These are phyloP conservation scores for Tremella fuciformis DNA, from an alignment of 768 basidiomycete genomes.

Conservation along the genomic window DNA sequence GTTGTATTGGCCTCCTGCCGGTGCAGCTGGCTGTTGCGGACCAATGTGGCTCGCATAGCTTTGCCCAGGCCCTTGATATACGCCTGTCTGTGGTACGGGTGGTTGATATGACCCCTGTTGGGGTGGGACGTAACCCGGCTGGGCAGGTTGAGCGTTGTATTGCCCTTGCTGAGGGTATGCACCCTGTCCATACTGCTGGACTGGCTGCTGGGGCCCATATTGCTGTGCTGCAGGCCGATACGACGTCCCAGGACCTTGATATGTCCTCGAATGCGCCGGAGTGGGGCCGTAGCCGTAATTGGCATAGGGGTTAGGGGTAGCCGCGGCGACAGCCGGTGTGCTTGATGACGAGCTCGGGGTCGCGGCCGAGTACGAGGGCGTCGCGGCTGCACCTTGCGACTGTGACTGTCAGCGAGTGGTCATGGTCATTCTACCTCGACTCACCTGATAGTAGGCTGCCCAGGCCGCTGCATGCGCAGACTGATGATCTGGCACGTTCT, in stretches of 20 bases:
- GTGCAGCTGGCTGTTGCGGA: too few species aligned
- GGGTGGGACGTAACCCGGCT: background rate
- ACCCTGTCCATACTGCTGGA: conserved; percentile 4
- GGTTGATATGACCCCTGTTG: conserved; percentile 54
- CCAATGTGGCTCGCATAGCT: too few species aligned
- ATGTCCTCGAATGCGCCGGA: conserved; percentile 30
- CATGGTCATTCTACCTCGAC: conserved; percentile 3
- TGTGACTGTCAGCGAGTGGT: background rate
- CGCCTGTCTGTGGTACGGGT: conserved; percentile 53
- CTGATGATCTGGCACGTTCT: conserved; percentile 10
- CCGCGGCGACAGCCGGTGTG: conserved; percentile 12
- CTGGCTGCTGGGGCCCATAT: conserved; percentile 24
- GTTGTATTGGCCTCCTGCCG: too few species aligned
- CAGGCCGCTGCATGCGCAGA: conserved; percentile 45
- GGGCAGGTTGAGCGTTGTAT: background rate
- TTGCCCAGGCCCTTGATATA: too few species aligned
- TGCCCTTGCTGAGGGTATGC: conserved; percentile 32
- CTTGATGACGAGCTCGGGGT: conserved; percentile 19
- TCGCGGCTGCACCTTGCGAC: conserved; percentile 28
- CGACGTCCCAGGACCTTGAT: conserved; percentile 5
- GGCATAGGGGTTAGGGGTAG: conserved; percentile 61
- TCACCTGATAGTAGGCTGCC: conserved; percentile 48
- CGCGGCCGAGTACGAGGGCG: conserved; percentile 11
- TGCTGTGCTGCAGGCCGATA: conserved; percentile 25
- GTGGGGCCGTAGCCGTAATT: conserved; percentile 81